Evolutionary conservation across 2,329 filamentous ascomycete genomes (phyloP).

Genomic region (Sporothrix humicola): DNA sequence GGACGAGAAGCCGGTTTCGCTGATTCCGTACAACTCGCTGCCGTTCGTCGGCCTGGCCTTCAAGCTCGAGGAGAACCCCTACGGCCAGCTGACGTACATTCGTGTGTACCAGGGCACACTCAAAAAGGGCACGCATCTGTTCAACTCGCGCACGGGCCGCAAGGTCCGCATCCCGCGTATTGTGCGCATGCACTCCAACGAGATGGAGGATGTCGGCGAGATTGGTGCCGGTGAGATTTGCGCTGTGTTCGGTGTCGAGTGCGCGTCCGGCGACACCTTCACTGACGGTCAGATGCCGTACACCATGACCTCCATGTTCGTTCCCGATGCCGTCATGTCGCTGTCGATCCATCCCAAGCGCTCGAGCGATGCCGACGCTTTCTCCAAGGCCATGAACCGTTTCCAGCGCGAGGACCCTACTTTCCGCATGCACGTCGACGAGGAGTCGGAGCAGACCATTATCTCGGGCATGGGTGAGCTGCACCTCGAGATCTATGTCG

Average conservation of each 20-base stretch:
- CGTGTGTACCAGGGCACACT: conserved; percentile 95
- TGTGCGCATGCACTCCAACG: conserved; percentile 98
- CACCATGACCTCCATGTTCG: conserved; percentile 97
- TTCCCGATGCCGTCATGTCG: conserved; percentile 97
- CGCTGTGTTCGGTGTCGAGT: conserved; percentile 97
- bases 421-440: conserved; percentile 91
- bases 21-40: conserved; percentile 90
- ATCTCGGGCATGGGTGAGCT: conserved; percentile 98
- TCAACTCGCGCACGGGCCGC: conserved; percentile 92
- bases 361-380: conserved; percentile 88
- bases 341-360: conserved; percentile 96
- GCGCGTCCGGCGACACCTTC: conserved; percentile 96
- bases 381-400: conserved; percentile 97
- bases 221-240: conserved; percentile 97
- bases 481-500: conserved; percentile 95
- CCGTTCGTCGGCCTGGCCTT: conserved; percentile 96
- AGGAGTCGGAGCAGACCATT: conserved; percentile 93
- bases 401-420: conserved; percentile 99
- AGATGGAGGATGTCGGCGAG: conserved; percentile 96
- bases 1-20: conserved; percentile 78
- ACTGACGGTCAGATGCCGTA: conserved; percentile 92
- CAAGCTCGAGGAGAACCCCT: conserved; percentile 99
- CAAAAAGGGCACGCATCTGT: conserved; percentile 86
- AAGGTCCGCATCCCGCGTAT: conserved; percentile 97
- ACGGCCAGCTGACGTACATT: conserved; percentile 97